Evolutionary conservation across 345 rosid genomes (phyloP).

Genomic region (Luvunga scandens): DNA sequence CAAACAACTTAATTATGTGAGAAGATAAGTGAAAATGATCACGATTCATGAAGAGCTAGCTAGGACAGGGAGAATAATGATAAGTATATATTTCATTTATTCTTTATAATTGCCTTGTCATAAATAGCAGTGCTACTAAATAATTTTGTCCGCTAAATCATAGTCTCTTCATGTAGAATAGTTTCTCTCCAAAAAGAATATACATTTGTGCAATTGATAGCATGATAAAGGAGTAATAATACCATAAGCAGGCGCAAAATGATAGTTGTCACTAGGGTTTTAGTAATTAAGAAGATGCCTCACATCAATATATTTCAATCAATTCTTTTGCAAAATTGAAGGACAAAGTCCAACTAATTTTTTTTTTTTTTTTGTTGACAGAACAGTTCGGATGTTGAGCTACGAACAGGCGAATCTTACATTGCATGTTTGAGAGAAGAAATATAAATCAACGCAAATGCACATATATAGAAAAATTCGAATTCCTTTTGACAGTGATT

Average conservation of each 20-base stretch:
- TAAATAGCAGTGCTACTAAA: background rate
- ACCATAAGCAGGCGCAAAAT: conserved; percentile 1
- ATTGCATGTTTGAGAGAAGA: no score
- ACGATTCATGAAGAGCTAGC: background rate
- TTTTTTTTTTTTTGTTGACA: no score
- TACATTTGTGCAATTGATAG: background rate
- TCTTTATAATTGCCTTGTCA: background rate
- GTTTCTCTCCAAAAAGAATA: background rate
- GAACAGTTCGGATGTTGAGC: no score
- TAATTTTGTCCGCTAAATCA: background rate
- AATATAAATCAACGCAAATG: no score
- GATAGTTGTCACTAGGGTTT: background rate
- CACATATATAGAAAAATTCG: no score
- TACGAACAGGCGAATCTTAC: no score
- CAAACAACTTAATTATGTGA: background rate
- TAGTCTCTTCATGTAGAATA: background rate
- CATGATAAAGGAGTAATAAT: background rate
- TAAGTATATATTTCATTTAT: background rate
- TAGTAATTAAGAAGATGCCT: background rate
- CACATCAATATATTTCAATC: background rate
- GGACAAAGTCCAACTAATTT: no score
- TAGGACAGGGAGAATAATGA: background rate
- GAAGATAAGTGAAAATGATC: background rate
- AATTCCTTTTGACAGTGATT: no score
- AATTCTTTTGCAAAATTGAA: no score